Conservation (phyloP, 805 yeast species). For the Saturnispora serradocipensis region DNA sequence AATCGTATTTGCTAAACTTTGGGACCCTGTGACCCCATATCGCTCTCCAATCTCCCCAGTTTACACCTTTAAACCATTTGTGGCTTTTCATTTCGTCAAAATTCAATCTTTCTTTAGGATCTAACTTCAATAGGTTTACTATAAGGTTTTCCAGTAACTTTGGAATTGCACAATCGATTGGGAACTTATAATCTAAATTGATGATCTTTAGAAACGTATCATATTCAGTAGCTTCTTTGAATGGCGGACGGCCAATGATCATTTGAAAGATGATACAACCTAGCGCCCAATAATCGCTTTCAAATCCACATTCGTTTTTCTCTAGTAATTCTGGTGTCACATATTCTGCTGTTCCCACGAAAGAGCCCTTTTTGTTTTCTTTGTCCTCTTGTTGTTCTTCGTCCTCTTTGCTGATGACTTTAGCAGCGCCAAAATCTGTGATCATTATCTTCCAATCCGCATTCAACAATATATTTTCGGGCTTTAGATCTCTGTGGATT, state of each 20-base stretch:
- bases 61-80: conserved; percentile 57
- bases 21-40: conserved; percentile 71
- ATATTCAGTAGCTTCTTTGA: conserved; percentile 78
- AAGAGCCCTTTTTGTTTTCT: conserved; percentile 44
- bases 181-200: conserved; percentile 62
- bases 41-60: conserved; percentile 55
- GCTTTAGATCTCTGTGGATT: conserved; percentile 89
- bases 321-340: conserved; percentile 86
- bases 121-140: conserved; percentile 53
- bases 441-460: conserved; percentile 81
- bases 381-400: neutral
- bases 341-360: conserved; percentile 96
- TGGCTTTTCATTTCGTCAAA: conserved; percentile 53
- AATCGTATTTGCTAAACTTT: conserved; percentile 56
- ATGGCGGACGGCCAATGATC: conserved; percentile 79
- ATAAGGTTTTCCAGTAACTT: conserved; percentile 56
- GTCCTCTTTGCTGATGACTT: conserved; percentile 33
- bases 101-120: conserved; percentile 58
- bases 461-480: conserved; percentile 83
- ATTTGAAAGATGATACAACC: conserved; percentile 85
- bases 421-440: conserved; percentile 98
- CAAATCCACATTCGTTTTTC: conserved; percentile 71
- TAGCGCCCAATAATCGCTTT: conserved; percentile 87
- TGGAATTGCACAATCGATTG: conserved; percentile 49
- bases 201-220: conserved; percentile 85